Base-by-base conservation (phyloP, 78 protist genomes). In the Goniomonas avonlea region DNA sequence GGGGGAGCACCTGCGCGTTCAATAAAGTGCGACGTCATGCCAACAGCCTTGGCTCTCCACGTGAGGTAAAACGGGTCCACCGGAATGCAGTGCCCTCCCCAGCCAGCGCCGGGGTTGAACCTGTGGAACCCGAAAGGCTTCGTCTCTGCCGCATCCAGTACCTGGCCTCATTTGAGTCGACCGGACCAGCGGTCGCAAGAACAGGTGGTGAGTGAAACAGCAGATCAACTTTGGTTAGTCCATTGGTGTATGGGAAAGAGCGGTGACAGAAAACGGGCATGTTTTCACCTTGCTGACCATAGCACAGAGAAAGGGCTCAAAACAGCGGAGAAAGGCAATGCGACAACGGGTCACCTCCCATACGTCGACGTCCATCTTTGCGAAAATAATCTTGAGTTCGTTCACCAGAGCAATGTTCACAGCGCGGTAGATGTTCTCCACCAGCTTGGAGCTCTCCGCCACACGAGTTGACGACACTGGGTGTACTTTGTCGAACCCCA, bases 41-140 rank as follows among this genome's bases (percentile, higher is more conserved):
- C 65, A 9, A 56, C 32, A 1, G 65, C 23, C 32, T 34, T 29
- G 38, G 65, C 65, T 23, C 29, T 56, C 65, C 65, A 56, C 32
- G 65, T 56, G 38, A 56, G 65, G 5, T 56, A 56, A 23, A 56
- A 56, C 37, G 65, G 65, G 65, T 56, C 65, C 65, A 56, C 65
- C 65, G 65, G 65, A 2, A 56, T 56, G 65, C 65, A 56, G 34
- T 56, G 65, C n/a, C 65, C 65, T 20, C 65, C 65, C 65, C 65
- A 45, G 50, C 65, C 65, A 17, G 65, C 38, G 1, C 65, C 65
- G 32, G 65, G 65, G 34, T 56, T 56, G 34, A 56, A 56, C 0
- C 65, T 1, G 65, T 56, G 65, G 65, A 27, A 56, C 21, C 65
- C 65, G 21, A 56, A 56, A 27, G 65, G 65, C 65, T 56, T 56